Evolutionary conservation across 352 stramenopile species (phyloP).

Genomic region (Pythium insidiosum): DNA sequence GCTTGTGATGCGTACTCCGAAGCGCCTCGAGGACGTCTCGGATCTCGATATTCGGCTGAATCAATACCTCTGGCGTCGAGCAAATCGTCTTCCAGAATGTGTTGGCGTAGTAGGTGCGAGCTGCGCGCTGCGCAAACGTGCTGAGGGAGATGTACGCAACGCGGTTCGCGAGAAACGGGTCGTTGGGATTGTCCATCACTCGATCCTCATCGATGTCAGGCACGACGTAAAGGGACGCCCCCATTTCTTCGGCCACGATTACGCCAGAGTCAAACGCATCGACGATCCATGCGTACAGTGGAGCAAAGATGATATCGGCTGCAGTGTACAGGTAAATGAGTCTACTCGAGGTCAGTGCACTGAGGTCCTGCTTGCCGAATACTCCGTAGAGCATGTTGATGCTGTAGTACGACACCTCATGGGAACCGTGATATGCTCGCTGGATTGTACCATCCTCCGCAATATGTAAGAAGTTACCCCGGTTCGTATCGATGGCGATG

Average conservation of each 20-base stretch:
- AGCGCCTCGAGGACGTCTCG: slow-evolving; percentile 25
- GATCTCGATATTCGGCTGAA: slow-evolving; percentile 37
- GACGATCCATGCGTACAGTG: slow-evolving; percentile 44
- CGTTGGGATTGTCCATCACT: slow-evolving; percentile 24
- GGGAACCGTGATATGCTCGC: slow-evolving; percentile 34
- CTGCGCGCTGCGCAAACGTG: slow-evolving; percentile 27
- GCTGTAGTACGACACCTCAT: slow-evolving; percentile 38
- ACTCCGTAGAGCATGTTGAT: slow-evolving; percentile 29
- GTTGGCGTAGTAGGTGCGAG: slow-evolving; percentile 34
- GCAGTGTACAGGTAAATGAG: slow-evolving; percentile 38
- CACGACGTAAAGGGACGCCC: slow-evolving; percentile 26
- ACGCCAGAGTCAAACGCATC: slow-evolving; percentile 36
- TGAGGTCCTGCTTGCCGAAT: slow-evolving; percentile 14
- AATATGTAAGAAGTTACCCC: slow-evolving; percentile 40
- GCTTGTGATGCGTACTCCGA: slow-evolving; percentile 17
- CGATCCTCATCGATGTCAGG: slow-evolving; percentile 24
- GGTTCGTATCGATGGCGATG: slow-evolving; percentile 28
- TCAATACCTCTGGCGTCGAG: slow-evolving; percentile 26
- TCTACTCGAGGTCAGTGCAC: slow-evolving; percentile 15
- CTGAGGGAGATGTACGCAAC: slow-evolving; percentile 34
- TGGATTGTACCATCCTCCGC: slow-evolving; percentile 31
- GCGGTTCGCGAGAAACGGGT: slow-evolving; percentile 34
- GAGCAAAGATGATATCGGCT: slow-evolving; percentile 39
- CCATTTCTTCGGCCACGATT: slow-evolving; percentile 36
- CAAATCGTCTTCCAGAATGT: slow-evolving; percentile 40